Conservation (phyloP, 768 basidiomycete genomes). For the Hericium alpestre region DNA sequence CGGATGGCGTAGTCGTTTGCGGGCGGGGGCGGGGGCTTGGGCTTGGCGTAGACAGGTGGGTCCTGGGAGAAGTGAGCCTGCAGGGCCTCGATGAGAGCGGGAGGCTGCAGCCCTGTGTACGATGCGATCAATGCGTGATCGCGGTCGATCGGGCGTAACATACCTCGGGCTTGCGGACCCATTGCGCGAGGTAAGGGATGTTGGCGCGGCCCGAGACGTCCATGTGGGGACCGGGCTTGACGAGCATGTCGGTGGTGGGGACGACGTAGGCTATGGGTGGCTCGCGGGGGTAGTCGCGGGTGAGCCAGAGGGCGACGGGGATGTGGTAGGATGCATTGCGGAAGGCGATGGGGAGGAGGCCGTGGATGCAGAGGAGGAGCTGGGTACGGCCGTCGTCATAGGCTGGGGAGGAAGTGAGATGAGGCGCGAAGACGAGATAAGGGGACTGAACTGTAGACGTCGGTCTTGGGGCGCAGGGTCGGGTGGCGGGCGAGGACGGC, state of each 20-base stretch:
- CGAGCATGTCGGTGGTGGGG: conserved; percentile 83
- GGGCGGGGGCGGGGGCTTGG: conserved; percentile 23
- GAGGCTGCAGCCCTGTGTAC: conserved; percentile 64
- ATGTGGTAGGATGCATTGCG: conserved; percentile 80
- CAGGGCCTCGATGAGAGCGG: conserved; percentile 62
- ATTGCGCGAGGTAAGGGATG: conserved; percentile 61
- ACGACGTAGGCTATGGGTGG: conserved; percentile 88
- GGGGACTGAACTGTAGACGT: conserved; percentile 54
- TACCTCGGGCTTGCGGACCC: conserved; percentile 82
- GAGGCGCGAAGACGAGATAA: conserved; percentile 6
- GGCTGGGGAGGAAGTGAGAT: conserved; percentile 34
- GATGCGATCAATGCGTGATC: conserved; percentile 6
- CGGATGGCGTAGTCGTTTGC: conserved; percentile 11
- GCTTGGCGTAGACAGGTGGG: conserved; percentile 87
- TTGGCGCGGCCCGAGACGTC: conserved; percentile 72
- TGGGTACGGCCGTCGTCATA: conserved; percentile 94
- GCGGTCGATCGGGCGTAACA: conserved; percentile 19
- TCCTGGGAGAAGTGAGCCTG: conserved; percentile 73
- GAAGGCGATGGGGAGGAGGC: conserved; percentile 81
- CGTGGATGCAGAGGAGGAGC: conserved; percentile 82
- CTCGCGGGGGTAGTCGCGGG: conserved; percentile 69
- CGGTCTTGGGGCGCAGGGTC: conserved; percentile 66
- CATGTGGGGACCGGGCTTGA: conserved; percentile 63
- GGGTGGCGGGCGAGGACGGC: conserved; percentile 40
- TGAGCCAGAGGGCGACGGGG: conserved; percentile 82